Percentiles rank a stretch among this genome's conserved stretches.
Conservation (phyloP, 2,329 filamentous ascomycete genomes). For the Periglandula ipomoeae region DNA sequence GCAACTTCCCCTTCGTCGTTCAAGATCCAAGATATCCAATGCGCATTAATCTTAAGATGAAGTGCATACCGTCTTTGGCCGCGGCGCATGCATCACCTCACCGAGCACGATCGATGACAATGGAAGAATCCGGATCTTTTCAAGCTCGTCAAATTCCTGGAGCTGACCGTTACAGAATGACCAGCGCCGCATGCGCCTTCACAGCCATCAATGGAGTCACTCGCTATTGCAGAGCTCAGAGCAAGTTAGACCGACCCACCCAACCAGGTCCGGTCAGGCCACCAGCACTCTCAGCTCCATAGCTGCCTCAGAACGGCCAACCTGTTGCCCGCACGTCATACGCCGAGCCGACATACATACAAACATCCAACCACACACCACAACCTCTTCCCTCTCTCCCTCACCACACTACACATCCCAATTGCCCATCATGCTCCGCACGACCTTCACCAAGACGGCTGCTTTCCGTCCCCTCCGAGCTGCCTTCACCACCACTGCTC, state of each 20-base stretch:
- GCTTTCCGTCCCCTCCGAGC: conserved; percentile 43
- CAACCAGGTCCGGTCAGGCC: background rate
- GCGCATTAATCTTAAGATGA: too few relatives aligned
- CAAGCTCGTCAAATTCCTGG: background rate
- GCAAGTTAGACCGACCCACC: background rate
- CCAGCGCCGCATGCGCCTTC: too few relatives aligned
- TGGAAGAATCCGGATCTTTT: background rate
- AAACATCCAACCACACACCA: conserved; percentile 1
- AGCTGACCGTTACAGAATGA: background rate
- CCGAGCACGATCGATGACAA: background rate
- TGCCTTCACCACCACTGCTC: conserved; percentile 54
- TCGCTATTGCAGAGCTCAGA: background rate
- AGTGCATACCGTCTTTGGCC: too few relatives aligned
- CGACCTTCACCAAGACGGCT: conserved; percentile 47
- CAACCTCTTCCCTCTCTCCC: conserved; percentile 5
- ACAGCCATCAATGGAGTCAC: too few relatives aligned
- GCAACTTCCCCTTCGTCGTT: too few relatives aligned
- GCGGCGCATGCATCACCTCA: too few relatives aligned
- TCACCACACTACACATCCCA: conserved; percentile 7
- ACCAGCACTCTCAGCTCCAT: background rate
- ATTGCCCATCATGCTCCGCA: conserved; percentile 53
- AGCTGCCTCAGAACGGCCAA: background rate
- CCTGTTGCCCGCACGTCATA: conserved; percentile 7
- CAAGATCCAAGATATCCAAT: too few relatives aligned
- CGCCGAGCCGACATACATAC: too few relatives aligned